Percentiles rank a stretch among this genome's conserved stretches.
These are phyloP conservation scores for Ceratocystis cubensis DNA, from an alignment of 2,329 filamentous ascomycete genomes.

Conservation along the genomic window DNA sequence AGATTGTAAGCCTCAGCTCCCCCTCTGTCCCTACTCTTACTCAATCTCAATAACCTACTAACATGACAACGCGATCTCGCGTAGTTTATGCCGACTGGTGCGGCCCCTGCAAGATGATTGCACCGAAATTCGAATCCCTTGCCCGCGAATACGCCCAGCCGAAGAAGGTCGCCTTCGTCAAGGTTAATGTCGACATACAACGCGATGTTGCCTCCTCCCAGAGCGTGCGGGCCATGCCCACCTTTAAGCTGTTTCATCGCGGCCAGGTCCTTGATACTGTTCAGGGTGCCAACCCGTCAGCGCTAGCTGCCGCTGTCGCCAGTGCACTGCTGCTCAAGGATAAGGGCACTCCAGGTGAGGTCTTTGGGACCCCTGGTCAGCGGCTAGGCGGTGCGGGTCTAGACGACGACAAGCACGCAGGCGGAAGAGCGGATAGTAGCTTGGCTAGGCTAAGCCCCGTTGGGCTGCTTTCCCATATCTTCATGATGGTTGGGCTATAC, in stretches of 20 bases:
- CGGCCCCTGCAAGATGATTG: constrained; percentile 83
- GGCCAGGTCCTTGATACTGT: constrained; percentile 62
- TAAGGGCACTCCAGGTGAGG: constrained; percentile 34
- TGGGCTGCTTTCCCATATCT: constrained; percentile 33
- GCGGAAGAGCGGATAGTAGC: constrained; percentile 22
- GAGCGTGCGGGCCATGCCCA: constrained; percentile 78
- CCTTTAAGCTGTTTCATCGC: constrained; percentile 81
- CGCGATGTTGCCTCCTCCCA: constrained; percentile 64
- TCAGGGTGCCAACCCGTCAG: constrained; percentile 65
- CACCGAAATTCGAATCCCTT: constrained; percentile 76
- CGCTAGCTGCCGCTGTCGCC: constrained; percentile 63
- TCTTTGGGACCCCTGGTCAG: constrained; percentile 44
- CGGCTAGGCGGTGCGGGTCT: constrained; percentile 39
- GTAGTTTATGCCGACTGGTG: constrained; percentile 93
- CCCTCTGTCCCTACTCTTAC: background rate
- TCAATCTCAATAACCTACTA: background rate
- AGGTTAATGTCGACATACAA: constrained; percentile 81
- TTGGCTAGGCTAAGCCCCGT: constrained; percentile 31
- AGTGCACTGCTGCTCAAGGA: constrained; percentile 47
- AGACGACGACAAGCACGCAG: constrained; percentile 17
- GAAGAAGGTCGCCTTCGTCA: constrained; percentile 75
- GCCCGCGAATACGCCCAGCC: constrained; percentile 67
- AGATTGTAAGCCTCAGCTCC: constrained; percentile 57
- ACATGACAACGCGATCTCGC: constrained; percentile 14
- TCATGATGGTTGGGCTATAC: constrained; percentile 49